These are phyloP conservation scores for Pholiota adiposa DNA, from an alignment of 1,284 basidiomycete genomes.

Conservation along the genomic window DNA sequence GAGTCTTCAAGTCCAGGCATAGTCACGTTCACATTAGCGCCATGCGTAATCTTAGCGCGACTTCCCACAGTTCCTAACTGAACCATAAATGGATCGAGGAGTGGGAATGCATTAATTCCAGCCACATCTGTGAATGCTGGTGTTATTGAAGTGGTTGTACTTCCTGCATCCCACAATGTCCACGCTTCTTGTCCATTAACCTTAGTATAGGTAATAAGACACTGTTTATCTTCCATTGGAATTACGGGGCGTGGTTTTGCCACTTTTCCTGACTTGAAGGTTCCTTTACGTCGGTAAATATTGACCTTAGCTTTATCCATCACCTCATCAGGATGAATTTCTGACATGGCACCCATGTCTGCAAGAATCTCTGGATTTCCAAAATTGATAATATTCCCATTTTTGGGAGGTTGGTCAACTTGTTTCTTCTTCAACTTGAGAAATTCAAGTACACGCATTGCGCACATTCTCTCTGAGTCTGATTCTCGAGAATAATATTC, in stretches of 20 bases:
- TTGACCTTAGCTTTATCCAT: background rate
- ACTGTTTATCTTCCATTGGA: background rate
- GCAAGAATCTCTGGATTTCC: background rate
- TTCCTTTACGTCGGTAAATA: background rate
- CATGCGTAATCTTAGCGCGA: too few relatives aligned
- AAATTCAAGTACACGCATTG: too few relatives aligned
- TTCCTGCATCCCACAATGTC: too few relatives aligned
- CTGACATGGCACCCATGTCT: background rate
- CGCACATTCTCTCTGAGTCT: background rate
- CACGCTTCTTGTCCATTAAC: conserved; percentile 3
- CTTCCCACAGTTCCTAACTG: too few relatives aligned
- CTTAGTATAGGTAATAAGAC: conserved; percentile 6
- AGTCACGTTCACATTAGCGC: too few relatives aligned
- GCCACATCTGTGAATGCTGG: too few relatives aligned
- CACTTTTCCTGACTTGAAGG: background rate
- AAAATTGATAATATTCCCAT: background rate
- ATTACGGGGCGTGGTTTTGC: background rate
- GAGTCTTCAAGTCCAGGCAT: background rate
- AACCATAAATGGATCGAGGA: too few relatives aligned
- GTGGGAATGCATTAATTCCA: too few relatives aligned
- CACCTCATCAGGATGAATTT: background rate
- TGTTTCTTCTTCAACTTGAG: background rate
- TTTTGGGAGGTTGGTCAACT: too few relatives aligned
- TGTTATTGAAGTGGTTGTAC: too few relatives aligned
- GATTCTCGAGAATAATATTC: background rate